Conservation (phyloP, 345 rosid genomes). For the Euphorbia tirucalli region DNA sequence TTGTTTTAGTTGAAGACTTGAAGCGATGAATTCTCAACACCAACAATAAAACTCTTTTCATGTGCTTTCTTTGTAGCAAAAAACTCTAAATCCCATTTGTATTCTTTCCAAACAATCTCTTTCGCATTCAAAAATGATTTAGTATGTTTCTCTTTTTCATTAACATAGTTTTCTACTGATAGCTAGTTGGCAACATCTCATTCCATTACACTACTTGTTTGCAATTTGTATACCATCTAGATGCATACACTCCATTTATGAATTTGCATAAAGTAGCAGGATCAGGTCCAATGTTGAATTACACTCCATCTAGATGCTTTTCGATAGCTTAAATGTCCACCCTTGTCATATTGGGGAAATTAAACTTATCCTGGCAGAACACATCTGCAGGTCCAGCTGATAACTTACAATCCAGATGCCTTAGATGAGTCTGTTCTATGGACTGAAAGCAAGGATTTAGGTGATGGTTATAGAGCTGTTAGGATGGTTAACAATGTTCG, state of each 20-base stretch:
- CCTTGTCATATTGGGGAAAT: background rate
- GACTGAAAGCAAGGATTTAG: conserved; percentile 60
- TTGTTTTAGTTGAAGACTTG: background rate
- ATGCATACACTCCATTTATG: background rate
- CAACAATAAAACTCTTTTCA: background rate
- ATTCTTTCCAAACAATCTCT: background rate
- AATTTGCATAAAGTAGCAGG: background rate
- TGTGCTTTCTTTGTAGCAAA: background rate
- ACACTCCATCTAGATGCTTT: too few species aligned
- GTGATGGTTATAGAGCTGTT: conserved; percentile 45
- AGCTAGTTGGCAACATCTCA: background rate
- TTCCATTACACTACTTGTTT: background rate
- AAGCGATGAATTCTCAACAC: background rate
- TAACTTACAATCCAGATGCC: conserved; percentile 50
- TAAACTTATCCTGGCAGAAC: background rate
- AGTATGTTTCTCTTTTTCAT: background rate
- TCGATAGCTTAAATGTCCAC: background rate
- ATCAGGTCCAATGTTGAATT: background rate
- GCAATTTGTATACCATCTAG: background rate
- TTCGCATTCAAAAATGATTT: background rate
- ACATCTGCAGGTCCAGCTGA: conserved; percentile 58
- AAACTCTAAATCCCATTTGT: background rate
- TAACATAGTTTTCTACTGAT: background rate
- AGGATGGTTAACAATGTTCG: conserved; percentile 72
- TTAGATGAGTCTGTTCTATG: conserved; percentile 70